phyloP scores from a whole-genome alignment of 1,284 basidiomycete species.

The Trametes pubescens region DNA sequence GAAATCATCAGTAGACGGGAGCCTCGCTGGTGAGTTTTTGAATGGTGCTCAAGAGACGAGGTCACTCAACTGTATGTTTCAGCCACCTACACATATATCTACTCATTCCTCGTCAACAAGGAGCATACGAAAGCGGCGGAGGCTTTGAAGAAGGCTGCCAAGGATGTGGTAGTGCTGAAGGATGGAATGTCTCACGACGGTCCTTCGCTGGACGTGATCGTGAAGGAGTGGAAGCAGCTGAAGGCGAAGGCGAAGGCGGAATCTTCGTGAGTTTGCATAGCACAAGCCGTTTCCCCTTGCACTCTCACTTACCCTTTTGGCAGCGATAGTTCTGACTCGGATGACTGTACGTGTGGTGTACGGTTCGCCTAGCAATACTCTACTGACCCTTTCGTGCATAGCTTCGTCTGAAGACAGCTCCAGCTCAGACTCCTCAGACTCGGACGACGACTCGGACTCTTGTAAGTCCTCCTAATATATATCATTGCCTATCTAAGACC shows the following conservation, averaged over 20 bases:
- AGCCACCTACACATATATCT: conserved; percentile 78
- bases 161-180: conserved; percentile 62
- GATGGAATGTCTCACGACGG: conserved; percentile 57
- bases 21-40: conserved; percentile 38
- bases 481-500: conserved; percentile 11
- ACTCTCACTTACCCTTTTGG: neutral
- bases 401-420: conserved; percentile 29
- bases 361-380: neutral
- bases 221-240: conserved; percentile 65
- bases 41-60: too few relatives aligned
- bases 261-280: conserved; percentile 27
- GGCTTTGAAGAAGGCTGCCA: conserved; percentile 63
- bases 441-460: conserved; percentile 27
- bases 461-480: conserved; percentile 8
- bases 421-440: conserved; percentile 33
- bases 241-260: conserved; percentile 34
- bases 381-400: conserved; percentile 11
- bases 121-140: conserved; percentile 71
- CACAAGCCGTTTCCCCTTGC: too few relatives aligned
- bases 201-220: conserved; percentile 65
- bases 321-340: conserved; percentile 33
- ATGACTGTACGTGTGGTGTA: conserved; percentile 24
- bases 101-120: conserved; percentile 72
- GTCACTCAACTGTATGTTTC: neutral
- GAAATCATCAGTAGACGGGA: conserved; percentile 30